Base-by-base conservation (phyloP, 2,329 filamentous ascomycete species). In the Pyrenophora teres region DNA sequence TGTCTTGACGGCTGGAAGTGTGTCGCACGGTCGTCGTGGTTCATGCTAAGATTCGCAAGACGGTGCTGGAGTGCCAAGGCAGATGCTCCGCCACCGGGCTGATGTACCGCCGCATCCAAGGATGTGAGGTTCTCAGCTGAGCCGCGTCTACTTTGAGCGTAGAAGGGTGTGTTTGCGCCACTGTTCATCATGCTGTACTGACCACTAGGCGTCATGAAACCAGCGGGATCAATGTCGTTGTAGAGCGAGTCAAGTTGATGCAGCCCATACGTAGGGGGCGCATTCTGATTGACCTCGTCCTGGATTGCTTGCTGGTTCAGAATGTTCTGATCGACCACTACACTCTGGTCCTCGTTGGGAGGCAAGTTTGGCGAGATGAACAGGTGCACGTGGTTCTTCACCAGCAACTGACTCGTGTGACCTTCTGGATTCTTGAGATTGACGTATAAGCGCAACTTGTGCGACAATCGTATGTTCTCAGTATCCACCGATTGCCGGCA, bases 321-420 rank as follows among this genome's bases (percentile, higher is more conserved):
- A 16, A 73, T 46, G 46, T 59, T 58, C 53, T 78, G 70, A 62
- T 80, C 74, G 52, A 74, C 67, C 2, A 66, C 53, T 2, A 97
- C 81, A 64, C 89, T 87, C 63, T 96, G 94, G 54, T 93, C 84
- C 45, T 96, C 91, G 65, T 94, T 90, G 32, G 97, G 84, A 0
- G 91, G 88, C 65, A 96, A 86, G 68, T 94, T 94, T 0, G 94
- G 93, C 4, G 94, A 99, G 61, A 97, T 97, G 76, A 96, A 97
- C 33, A 99, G 87, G 47, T 91, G 91, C 13, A 97, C 84, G 1
- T 94, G 92, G 27, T 97, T 84, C 36, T 92, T 94, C 40, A 93
- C 93, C 45, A 93, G 88, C 45, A 97, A 84, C 86, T 97, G 93
- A 49, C 92, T 97, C 48, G 92, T 83, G 69, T 97, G 94, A 0